A percentile compares a stretch with the other conserved stretches of the same genome.
These are phyloP conservation scores for Blastobotrys arbuscula DNA, from an alignment of 1,139 yeast genomes.

Conservation along the genomic window DNA sequence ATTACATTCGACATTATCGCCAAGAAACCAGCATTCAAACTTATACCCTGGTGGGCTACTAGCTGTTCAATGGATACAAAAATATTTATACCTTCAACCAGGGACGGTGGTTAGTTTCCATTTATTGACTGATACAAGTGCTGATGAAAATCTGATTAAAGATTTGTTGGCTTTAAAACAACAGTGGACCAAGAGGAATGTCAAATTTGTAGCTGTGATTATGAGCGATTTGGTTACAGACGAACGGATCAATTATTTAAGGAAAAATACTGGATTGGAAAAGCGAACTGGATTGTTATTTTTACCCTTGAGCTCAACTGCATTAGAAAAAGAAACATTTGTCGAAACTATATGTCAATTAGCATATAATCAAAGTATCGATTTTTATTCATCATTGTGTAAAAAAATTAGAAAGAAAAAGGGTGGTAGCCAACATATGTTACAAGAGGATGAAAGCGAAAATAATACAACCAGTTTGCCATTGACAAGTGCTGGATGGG, in stretches of 20 bases:
- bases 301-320: constrained; percentile 37
- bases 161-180: constrained; percentile 37
- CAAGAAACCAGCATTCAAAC: constrained; percentile 36
- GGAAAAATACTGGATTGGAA: constrained; percentile 40
- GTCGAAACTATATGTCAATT: constrained; percentile 38
- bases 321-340: constrained; percentile 37
- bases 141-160: constrained; percentile 33
- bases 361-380: constrained; percentile 38
- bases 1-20: constrained; percentile 38
- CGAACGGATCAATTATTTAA: constrained; percentile 37
- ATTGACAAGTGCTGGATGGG: constrained; percentile 38
- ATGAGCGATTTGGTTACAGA: constrained; percentile 32
- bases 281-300: constrained; percentile 42
- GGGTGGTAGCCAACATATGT: constrained; percentile 17
- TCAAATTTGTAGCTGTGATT: constrained; percentile 34
- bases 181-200: constrained; percentile 31
- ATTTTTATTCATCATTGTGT: constrained; percentile 39
- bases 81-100: constrained; percentile 42
- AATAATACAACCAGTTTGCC: constrained; percentile 19
- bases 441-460: not conserved
- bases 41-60: constrained; percentile 42
- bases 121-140: constrained; percentile 32
- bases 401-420: constrained; percentile 36
- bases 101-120: constrained; percentile 40
- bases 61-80: constrained; percentile 45